Evolutionary conservation across 441 rosid genomes (phyloP), one percentile per base, ranked within the genome.

Genomic region (Jatropha podagrica): DNA sequence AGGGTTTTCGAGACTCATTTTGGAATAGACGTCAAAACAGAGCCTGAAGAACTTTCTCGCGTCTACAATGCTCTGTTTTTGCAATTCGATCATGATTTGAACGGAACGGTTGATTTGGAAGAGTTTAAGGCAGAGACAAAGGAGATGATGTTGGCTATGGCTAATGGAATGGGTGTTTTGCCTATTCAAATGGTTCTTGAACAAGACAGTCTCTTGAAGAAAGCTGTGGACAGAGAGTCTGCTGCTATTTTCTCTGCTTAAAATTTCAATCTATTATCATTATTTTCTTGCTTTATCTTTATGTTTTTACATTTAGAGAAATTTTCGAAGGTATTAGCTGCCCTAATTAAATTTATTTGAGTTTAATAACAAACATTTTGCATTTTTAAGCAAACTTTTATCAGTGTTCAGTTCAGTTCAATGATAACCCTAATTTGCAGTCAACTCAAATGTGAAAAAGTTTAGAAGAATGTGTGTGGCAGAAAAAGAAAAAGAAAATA

Each of bases 61-160:
- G 78, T 82, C 8, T 83, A 85, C 68, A 75, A 65, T 15, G 76
- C 84, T 15, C 63, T 85, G 56, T 87, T 87, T 13, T 26, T 59
- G 61, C 81, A 80, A 74, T 84, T 81, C 17, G 91, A 86, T 62
- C 85, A 77, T 44, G 89, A 88, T 76, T 67, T 78, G 18, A 83
- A 80, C 38, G 88, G 85, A 20, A 46, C 69, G 4, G 81, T 85
- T 63, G 89, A 87, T 58, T 59, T 83, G 42, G 83, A 87, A 78
- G 91, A 84, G 86, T 83, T 85, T 79, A 84, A 73, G 83, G 74
- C 75, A 27, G 86, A 83, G 82, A 85, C 79, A 3, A 83, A 78
- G 82, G 68, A 74, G 61, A 86, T 85, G 83, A 80, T 85, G 88
- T 81, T 85, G 14, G 87, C 88, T 32, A 80, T 86, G 86, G 88